Base-by-base conservation (phyloP, 2,329 filamentous ascomycete genomes). In the Scopulariopsis brevicaulis region DNA sequence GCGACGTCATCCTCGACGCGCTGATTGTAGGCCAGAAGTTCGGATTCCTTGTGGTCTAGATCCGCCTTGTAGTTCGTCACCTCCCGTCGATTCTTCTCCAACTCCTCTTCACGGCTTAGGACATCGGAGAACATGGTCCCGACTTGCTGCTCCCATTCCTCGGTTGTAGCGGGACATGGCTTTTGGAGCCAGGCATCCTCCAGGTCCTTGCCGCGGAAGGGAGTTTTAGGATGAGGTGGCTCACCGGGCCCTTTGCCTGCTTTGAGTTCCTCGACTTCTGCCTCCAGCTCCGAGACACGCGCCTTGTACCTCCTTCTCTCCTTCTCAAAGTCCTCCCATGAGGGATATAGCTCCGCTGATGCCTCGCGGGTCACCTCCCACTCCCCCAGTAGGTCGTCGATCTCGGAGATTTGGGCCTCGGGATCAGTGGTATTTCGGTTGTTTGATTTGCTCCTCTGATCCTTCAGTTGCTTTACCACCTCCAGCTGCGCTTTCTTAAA, bases 101-200 rank as follows among this genome's bases (percentile, higher is more conserved):
- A 18, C 20, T 55, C 34, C 8, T 34, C 54, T 11, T 22, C 20
- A 2, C n/a, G 40, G 24, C 35, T 22, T 22, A 35, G 18, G n/a
- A 15, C 54, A 7, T 55, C 37, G 15, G 34, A 24, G 3, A 46
- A n/a, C 4, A 28, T 28, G 22, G 15, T 12, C 12, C 18, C 12
- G n/a, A 59, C 28, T 34, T 60, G 35, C 2, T 20, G 25, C 14
- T 60, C 52, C 54, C 54, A 56, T 32, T 57, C 50, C 25, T 24
- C 24, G 18, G 12, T 28, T 11, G 54, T n/a, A 14, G 25, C 32
- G 46, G 43, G 34, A 12, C 22, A n/a, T 14, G 32, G 35, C 14
- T 54, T n/a, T 24, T 40, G 10, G 25, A 54, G 32, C 53, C 53
- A 54, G 18, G 10, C 20, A 5, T 56, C 34, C 25, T 32, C 20